These are phyloP conservation scores for Sporothrix curviconia DNA, from an alignment of 2,329 filamentous ascomycete species.

Conservation along the genomic window DNA sequence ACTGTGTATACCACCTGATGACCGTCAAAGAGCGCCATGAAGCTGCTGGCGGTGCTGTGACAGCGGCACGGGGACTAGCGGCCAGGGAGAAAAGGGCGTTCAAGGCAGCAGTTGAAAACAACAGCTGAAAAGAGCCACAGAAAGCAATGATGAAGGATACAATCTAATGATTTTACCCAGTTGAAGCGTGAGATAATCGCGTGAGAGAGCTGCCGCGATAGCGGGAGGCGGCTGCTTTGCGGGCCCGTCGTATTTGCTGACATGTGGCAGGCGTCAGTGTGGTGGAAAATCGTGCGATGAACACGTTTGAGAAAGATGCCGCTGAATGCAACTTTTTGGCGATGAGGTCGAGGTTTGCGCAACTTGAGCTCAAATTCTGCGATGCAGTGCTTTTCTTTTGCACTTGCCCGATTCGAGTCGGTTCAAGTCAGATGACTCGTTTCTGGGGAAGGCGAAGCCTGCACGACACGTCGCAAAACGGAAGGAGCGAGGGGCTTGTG, in stretches of 20 bases:
- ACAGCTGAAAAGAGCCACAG: background rate
- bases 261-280: background rate
- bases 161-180: background rate
- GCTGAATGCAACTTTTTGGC: background rate
- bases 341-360: too few relatives aligned
- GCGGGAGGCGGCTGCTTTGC: background rate
- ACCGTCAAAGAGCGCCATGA: slow-evolving; percentile 10
- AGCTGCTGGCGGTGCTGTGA: too few relatives aligned
- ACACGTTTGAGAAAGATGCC: background rate
- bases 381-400: too few relatives aligned
- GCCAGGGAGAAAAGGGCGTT: background rate
- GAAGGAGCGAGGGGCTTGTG: background rate
- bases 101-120: background rate
- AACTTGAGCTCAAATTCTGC: too few relatives aligned
- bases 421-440: background rate
- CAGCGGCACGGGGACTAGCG: too few relatives aligned
- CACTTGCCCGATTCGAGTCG: too few relatives aligned
- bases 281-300: background rate
- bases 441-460: background rate
- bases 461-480: background rate
- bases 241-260: background rate
- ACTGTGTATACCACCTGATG: slow-evolving; percentile 13
- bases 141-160: background rate
- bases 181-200: background rate
- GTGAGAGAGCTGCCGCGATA: background rate